Conservation (phyloP, 2,329 filamentous ascomycete species). For the Fusarium sp. region DNA sequence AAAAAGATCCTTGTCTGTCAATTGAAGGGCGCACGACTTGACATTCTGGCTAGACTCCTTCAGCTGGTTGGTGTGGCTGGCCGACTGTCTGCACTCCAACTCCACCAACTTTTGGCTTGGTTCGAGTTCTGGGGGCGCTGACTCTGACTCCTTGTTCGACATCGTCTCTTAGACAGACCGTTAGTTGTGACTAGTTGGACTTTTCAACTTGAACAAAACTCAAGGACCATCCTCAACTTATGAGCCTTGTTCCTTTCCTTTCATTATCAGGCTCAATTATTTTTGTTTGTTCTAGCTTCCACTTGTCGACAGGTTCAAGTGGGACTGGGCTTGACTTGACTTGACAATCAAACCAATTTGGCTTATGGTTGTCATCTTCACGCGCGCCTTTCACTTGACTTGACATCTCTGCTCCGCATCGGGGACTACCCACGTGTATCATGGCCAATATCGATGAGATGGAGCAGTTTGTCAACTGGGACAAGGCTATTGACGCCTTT, state of each 20-base stretch:
- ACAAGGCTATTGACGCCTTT: conserved; percentile 62
- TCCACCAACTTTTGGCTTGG: conserved; percentile 28
- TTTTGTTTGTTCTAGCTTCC: conserved; percentile 19
- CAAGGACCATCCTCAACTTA: conserved; percentile 30
- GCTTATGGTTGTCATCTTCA: conserved; percentile 36
- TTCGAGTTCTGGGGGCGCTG: conserved; percentile 35
- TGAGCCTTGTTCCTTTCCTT: conserved; percentile 23
- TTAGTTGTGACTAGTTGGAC: conserved; percentile 23
- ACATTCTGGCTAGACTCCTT: conserved; percentile 48
- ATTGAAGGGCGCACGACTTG: conserved; percentile 51
- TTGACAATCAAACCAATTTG: conserved; percentile 17
- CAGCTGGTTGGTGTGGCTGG: conserved; percentile 42
- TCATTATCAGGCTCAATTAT: conserved; percentile 27
- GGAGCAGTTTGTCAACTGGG: conserved; percentile 77
- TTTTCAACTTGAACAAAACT: conserved; percentile 49
- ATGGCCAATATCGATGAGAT: conserved; percentile 65
- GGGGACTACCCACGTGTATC: conserved; percentile 33
- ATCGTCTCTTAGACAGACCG: conserved; percentile 26
- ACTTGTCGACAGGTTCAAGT: conserved; percentile 30
- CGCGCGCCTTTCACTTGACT: conserved; percentile 45
- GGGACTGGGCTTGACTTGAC: conserved; percentile 20
- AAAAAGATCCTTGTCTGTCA: conserved; percentile 48
- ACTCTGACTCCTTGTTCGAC: conserved; percentile 40
- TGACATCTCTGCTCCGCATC: conserved; percentile 36
- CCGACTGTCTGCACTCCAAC: conserved; percentile 33